Conservation (phyloP, 1,284 basidiomycete genomes). For the Sutorius eximius region DNA sequence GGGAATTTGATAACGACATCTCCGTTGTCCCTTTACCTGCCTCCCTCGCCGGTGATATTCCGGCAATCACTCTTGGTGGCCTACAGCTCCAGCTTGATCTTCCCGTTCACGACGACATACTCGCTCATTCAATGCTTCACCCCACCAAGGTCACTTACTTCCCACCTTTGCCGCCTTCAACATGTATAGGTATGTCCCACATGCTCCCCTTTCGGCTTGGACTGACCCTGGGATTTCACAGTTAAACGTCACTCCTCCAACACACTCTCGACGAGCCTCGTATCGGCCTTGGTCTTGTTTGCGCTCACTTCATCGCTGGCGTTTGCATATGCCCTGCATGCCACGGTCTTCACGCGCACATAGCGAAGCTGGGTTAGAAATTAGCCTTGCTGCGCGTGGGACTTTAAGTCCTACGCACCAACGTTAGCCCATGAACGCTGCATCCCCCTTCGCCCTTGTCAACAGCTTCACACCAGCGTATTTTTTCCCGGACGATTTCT, state of each 20-base stretch:
- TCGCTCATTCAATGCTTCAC: slow-evolving; percentile 22
- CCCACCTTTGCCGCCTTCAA: slow-evolving; percentile 18
- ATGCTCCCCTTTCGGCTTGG: not conserved
- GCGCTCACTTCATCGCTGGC: slow-evolving; percentile 19
- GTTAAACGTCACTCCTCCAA: slow-evolving; percentile 8
- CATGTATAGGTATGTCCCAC: slow-evolving; percentile 17
- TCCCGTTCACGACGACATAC: slow-evolving; percentile 24
- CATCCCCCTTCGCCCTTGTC: not conserved
- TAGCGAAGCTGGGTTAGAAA: not conserved
- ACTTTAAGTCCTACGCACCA: not conserved
- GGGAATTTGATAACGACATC: slow-evolving; percentile 33
- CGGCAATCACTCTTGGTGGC: slow-evolving; percentile 12
- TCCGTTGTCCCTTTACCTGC: slow-evolving; percentile 21
- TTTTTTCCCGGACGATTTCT: slow-evolving; percentile 2
- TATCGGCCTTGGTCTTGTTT: slow-evolving; percentile 20
- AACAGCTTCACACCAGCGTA: not conserved
- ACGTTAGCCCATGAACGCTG: not conserved
- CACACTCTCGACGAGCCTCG: slow-evolving; percentile 14
- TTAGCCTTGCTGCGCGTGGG: not conserved
- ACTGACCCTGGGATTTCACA: slow-evolving; percentile 11
- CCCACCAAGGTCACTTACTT: slow-evolving; percentile 33
- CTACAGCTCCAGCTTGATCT: slow-evolving; percentile 32
- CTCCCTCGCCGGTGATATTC: not conserved
- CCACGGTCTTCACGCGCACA: slow-evolving; percentile 4
- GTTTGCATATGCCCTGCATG: slow-evolving; percentile 19